A percentile compares a stretch with the other conserved stretches of the same genome.
Conservation (phyloP, 768 basidiomycete genomes). For the Cytidiella melzeri region DNA sequence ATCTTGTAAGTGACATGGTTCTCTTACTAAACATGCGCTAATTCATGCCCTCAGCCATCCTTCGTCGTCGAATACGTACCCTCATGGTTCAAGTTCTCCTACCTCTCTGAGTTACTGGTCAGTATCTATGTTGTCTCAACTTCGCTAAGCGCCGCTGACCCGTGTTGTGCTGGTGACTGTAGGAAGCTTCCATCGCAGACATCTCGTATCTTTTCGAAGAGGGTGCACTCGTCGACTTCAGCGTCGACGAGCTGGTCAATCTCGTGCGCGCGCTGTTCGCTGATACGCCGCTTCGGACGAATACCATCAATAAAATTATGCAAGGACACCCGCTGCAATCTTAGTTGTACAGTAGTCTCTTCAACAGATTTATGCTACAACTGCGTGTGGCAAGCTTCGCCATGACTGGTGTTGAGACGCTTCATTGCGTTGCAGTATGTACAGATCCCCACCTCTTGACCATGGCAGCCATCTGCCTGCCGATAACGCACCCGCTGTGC, state of each 20-base stretch:
- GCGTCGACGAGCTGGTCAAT: slow-evolving; percentile 71
- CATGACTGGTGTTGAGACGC: too few species aligned
- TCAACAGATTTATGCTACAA: too few species aligned
- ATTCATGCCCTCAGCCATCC: slow-evolving; percentile 41
- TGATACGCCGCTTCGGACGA: slow-evolving; percentile 75
- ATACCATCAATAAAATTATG: slow-evolving; percentile 70
- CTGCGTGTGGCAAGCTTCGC: too few species aligned
- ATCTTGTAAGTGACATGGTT: slow-evolving; percentile 37
- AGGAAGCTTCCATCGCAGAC: slow-evolving; percentile 92
- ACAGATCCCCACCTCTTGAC: too few species aligned
- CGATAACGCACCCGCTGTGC: too few species aligned
- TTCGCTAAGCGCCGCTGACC: background rate
- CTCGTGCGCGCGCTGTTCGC: slow-evolving; percentile 87
- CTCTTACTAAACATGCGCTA: background rate
- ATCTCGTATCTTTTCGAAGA: slow-evolving; percentile 89
- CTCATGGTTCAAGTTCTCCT: slow-evolving; percentile 92
- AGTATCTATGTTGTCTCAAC: slow-evolving; percentile 23
- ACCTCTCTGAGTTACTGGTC: slow-evolving; percentile 87
- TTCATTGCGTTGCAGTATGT: too few species aligned
- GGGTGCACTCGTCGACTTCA: slow-evolving; percentile 87
- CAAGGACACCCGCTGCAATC: slow-evolving; percentile 44
- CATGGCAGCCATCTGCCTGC: too few species aligned
- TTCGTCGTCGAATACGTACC: slow-evolving; percentile 84
- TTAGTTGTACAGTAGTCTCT: too few species aligned
- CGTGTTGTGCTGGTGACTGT: slow-evolving; percentile 6